Conservation (phyloP, 164 flowering plant species). For the Hamamelis virginiana region DNA sequence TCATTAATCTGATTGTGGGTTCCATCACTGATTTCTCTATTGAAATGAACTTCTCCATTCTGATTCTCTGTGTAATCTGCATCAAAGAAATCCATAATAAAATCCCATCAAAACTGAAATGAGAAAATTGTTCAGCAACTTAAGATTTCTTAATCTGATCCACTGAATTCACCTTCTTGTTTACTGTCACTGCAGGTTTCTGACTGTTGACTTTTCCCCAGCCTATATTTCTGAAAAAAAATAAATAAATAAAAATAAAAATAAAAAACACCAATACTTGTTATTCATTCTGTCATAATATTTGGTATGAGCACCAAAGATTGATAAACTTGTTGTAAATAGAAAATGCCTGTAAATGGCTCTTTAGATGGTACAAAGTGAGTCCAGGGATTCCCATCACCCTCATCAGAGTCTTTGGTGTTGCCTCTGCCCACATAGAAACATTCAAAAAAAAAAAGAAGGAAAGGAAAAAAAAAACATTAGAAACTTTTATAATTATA, state of each 20-base stretch:
- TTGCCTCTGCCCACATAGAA: slow-evolving; percentile 64
- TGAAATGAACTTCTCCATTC: slow-evolving; percentile 25
- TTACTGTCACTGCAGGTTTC: slow-evolving; percentile 43
- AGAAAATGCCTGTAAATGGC: slow-evolving; percentile 81
- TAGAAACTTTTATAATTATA: not conserved
- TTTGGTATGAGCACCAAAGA: not conserved
- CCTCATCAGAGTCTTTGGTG: slow-evolving; percentile 90
- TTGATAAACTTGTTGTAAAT: slow-evolving; percentile 1
- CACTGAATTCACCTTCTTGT: slow-evolving; percentile 46
- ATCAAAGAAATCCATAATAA: slow-evolving; percentile 7
- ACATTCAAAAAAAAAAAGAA: not conserved
- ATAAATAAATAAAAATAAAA: too few relatives aligned
- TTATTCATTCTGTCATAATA: not conserved
- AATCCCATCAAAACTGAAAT: not conserved
- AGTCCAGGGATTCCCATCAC: slow-evolving; percentile 84
- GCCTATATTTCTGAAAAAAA: slow-evolving; percentile 92
- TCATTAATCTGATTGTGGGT: slow-evolving; percentile 39
- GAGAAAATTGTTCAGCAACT: not conserved
- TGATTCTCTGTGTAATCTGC: slow-evolving; percentile 44
- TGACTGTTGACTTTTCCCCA: slow-evolving; percentile 65
- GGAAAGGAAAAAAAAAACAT: too few relatives aligned
- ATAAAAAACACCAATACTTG: slow-evolving; percentile 8
- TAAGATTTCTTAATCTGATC: not conserved
- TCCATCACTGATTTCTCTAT: slow-evolving; percentile 29
- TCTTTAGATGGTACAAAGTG: slow-evolving; percentile 85